Percentiles rank a stretch among this genome's conserved stretches.
Conservation (phyloP, 2,329 filamentous ascomycete genomes). For the Curvularia spicifera region DNA sequence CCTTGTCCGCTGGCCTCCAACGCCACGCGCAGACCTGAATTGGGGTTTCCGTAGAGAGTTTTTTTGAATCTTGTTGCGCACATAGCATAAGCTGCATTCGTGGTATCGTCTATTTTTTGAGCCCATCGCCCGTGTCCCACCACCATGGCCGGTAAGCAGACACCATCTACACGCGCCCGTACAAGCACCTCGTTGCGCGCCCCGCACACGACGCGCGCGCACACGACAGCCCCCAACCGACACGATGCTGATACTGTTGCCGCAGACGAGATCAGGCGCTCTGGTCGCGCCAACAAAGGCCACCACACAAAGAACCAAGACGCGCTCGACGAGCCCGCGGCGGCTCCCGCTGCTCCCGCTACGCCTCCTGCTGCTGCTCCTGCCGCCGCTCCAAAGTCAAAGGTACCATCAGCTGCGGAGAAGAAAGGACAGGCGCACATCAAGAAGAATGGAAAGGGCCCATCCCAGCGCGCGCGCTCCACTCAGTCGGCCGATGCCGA, state of each 20-base stretch:
- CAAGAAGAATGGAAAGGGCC: slow-evolving; percentile 49
- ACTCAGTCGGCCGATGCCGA: slow-evolving; percentile 45
- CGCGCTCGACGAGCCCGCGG: slow-evolving; percentile 43
- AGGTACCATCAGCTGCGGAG: slow-evolving; percentile 51
- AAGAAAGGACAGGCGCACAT: slow-evolving; percentile 54
- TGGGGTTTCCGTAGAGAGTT: slow-evolving; percentile 44
- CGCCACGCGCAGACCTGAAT: slow-evolving; percentile 27
- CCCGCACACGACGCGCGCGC: slow-evolving; percentile 16
- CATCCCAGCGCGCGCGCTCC: slow-evolving; percentile 47
- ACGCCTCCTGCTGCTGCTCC: slow-evolving; percentile 50
- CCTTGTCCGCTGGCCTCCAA: slow-evolving; percentile 30
- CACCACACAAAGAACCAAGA: slow-evolving; percentile 91
- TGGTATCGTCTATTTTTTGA: slow-evolving; percentile 41
- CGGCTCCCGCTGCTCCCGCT: slow-evolving; percentile 42
- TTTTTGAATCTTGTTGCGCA: slow-evolving; percentile 45
- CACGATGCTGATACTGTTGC: slow-evolving; percentile 16
- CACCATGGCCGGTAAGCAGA: slow-evolving; percentile 68
- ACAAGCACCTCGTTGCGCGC: slow-evolving; percentile 9
- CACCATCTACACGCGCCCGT: slow-evolving; percentile 26
- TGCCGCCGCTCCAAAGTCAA: slow-evolving; percentile 56
- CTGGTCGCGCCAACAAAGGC: slow-evolving; percentile 94
- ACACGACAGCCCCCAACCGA: slow-evolving; percentile 15
- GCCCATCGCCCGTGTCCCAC: slow-evolving; percentile 36
- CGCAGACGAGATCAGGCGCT: slow-evolving; percentile 85
- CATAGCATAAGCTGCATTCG: slow-evolving; percentile 41